Conservation (phyloP, 768 basidiomycete species). For the Termitomyces sp. region DNA sequence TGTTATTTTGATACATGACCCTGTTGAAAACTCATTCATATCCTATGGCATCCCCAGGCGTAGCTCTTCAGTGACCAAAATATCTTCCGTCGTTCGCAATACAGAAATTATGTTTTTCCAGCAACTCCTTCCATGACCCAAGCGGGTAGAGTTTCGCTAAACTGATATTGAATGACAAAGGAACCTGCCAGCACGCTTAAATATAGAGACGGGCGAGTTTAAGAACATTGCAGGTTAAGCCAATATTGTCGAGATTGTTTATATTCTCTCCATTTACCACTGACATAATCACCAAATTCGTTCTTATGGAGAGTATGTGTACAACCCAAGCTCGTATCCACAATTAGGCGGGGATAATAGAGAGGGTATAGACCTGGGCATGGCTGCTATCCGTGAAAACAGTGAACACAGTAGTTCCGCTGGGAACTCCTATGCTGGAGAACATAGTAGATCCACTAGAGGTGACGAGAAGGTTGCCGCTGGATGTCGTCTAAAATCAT, state of each 20-base stretch:
- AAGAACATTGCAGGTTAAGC: slow-evolving; percentile 29
- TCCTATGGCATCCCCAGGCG: slow-evolving; percentile 29
- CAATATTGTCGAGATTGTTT: neutral
- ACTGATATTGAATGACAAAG: slow-evolving; percentile 40
- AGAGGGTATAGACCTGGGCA: slow-evolving; percentile 30
- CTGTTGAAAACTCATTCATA: slow-evolving; percentile 35
- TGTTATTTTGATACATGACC: slow-evolving; percentile 56
- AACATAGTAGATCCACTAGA: slow-evolving; percentile 45
- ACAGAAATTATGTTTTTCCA: slow-evolving; percentile 37
- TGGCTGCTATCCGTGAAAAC: slow-evolving; percentile 33
- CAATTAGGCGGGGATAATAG: slow-evolving; percentile 29
- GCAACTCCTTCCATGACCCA: slow-evolving; percentile 27
- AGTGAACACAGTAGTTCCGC: slow-evolving; percentile 37
- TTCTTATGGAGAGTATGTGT: neutral
- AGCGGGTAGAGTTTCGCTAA: slow-evolving; percentile 29
- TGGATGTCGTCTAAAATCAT: slow-evolving; percentile 38
- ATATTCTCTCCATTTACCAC: neutral
- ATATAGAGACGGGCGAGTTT: slow-evolving; percentile 39
- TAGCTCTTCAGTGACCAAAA: slow-evolving; percentile 50
- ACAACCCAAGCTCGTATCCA: neutral
- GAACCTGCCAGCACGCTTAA: slow-evolving; percentile 38
- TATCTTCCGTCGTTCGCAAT: slow-evolving; percentile 55
- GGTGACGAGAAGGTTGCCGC: slow-evolving; percentile 42
- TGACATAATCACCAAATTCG: neutral
- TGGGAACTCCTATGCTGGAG: slow-evolving; percentile 46